Evolutionary conservation across 2,329 filamentous ascomycete species (phyloP).

Genomic region (Fusarium dimerum): DNA sequence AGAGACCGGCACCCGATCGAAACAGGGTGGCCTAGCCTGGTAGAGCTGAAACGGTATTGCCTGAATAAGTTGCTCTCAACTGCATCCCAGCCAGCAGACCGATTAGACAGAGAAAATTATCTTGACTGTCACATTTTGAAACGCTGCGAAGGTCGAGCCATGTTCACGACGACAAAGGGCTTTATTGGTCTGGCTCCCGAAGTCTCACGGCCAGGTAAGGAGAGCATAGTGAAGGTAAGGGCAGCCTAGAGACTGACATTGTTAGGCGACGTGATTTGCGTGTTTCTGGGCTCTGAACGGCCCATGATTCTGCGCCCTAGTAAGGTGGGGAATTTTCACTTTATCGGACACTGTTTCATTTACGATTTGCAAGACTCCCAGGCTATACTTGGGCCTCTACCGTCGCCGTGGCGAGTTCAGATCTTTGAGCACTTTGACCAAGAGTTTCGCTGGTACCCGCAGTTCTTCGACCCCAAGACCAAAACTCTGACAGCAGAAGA

Average conservation of each 20-base stretch:
- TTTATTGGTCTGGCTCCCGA: neutral
- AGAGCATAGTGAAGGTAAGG: neutral
- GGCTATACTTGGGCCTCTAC: conserved; percentile 1
- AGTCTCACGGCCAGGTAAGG: neutral
- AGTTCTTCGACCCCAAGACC: conserved; percentile 4
- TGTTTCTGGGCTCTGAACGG: conserved; percentile 3
- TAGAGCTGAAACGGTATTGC: neutral
- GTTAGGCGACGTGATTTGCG: conserved; percentile 2
- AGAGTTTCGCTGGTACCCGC: neutral
- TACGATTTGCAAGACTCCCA: conserved; percentile 2
- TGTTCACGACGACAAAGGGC: neutral
- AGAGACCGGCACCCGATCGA: conserved; percentile 1
- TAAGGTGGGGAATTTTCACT: neutral
- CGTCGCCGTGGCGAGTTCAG: conserved; percentile 3
- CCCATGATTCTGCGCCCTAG: neutral
- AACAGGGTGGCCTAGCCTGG: conserved; percentile 3
- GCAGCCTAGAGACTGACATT: neutral
- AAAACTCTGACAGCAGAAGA: neutral
- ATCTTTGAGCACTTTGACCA: neutral
- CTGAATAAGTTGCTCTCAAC: neutral
- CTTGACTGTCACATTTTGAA: neutral
- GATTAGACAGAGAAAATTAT: neutral
- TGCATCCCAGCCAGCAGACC: neutral
- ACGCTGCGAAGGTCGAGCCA: neutral
- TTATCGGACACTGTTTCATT: conserved; percentile 1